phyloP scores from a whole-genome alignment of 2,329 filamentous ascomycete genomes.

The Neonectria punicea region DNA sequence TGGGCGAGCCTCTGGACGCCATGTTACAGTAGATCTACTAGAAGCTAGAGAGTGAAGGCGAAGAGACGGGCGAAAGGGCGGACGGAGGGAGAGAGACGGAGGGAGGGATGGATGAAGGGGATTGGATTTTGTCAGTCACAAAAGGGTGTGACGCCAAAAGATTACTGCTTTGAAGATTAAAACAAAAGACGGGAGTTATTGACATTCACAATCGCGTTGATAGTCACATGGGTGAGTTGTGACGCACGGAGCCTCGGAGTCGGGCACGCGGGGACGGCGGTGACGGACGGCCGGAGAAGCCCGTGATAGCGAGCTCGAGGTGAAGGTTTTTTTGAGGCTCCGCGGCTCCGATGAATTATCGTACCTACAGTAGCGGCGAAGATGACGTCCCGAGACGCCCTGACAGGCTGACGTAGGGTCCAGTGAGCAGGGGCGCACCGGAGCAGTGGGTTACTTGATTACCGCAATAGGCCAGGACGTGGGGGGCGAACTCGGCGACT shows the following conservation, averaged over 20 bases:
- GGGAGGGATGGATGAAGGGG: neutral
- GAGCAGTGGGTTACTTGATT: neutral
- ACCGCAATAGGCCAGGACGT: neutral
- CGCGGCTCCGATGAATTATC: slow-evolving; percentile 42
- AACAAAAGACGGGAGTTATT: neutral
- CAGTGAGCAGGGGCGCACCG: neutral
- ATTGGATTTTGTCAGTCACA: slow-evolving; percentile 2
- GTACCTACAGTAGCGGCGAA: slow-evolving; percentile 20
- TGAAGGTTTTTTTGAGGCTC: slow-evolving; percentile 20
- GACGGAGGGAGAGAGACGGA: slow-evolving; percentile 26
- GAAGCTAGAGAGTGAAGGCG: neutral
- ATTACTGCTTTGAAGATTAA: neutral
- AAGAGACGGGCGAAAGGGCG: slow-evolving; percentile 13
- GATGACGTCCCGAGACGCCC: slow-evolving; percentile 23
- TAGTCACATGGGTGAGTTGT: slow-evolving; percentile 9
- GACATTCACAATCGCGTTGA: neutral
- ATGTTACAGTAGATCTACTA: slow-evolving; percentile 80
- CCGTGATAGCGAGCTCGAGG: slow-evolving; percentile 22
- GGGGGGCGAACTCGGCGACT: neutral
- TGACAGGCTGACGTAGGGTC: slow-evolving; percentile 14
- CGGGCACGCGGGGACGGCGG: slow-evolving; percentile 28
- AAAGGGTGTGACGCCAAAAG: slow-evolving; percentile 9
- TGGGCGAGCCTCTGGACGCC: slow-evolving; percentile 90
- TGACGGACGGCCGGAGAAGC: slow-evolving; percentile 32
- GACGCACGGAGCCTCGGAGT: slow-evolving; percentile 10